These are phyloP conservation scores for Ophiorrhiza pumila DNA, from an alignment of 257 asterid species.

Conservation along the genomic window DNA sequence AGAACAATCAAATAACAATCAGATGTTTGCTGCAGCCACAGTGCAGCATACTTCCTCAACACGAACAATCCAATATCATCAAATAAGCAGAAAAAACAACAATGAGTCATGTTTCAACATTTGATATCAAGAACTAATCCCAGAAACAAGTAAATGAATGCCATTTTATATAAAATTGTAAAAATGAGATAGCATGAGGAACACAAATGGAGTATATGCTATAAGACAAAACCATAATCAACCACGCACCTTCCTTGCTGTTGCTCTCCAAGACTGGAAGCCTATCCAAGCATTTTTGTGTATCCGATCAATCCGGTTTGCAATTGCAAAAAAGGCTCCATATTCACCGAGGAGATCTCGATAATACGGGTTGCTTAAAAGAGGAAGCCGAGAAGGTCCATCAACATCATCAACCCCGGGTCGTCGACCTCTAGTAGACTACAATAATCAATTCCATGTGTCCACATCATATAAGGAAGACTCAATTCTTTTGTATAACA, in stretches of 20 bases:
- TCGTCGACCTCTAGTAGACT: conserved; percentile 80
- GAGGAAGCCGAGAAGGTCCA: conserved; percentile 81
- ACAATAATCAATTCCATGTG: conserved; percentile 28
- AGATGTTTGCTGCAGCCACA: background rate
- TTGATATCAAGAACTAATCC: background rate
- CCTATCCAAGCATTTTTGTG: conserved; percentile 99
- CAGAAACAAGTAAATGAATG: background rate
- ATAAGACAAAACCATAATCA: conserved; percentile 3
- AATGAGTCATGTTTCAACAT: background rate
- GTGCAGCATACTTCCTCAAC: background rate
- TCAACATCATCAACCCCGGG: conserved; percentile 86
- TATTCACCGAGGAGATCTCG: conserved; percentile 75
- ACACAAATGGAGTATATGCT: conserved; percentile 3
- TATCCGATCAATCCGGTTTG: conserved; percentile 80
- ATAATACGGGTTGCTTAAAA: conserved; percentile 61
- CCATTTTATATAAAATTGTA: background rate
- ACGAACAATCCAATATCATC: background rate
- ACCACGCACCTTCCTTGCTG: conserved; percentile 64
- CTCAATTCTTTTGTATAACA: background rate
- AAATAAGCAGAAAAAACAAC: background rate
- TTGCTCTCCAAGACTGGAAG: conserved; percentile 95
- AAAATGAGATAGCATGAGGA: background rate
- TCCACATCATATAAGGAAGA: conserved; percentile 25
- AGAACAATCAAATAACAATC: background rate
- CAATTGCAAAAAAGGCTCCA: conserved; percentile 92